Conservation (phyloP, 2,329 filamentous ascomycete genomes). For the Scytalidium sp. region DNA sequence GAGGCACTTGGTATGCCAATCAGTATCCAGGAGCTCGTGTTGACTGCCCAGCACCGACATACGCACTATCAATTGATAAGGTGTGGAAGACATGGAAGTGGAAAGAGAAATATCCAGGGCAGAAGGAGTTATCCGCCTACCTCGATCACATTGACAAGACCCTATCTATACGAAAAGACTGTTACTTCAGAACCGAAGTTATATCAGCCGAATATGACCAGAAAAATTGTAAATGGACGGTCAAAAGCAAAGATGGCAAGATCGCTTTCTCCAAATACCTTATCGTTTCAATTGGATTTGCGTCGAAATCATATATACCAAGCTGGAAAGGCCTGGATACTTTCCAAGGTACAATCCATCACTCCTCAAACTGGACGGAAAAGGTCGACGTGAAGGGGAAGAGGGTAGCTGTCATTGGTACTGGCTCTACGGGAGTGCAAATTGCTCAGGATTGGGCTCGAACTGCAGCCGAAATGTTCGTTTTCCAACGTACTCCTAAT, state of each 20-base stretch:
- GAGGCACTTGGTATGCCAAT: slow-evolving; percentile 42
- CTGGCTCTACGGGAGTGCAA: slow-evolving; percentile 50
- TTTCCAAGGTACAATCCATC: slow-evolving; percentile 47
- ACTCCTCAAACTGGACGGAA: slow-evolving; percentile 51
- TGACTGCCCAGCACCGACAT: no score
- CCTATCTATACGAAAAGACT: slow-evolving; percentile 38
- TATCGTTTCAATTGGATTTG: not conserved
- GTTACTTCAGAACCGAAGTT: slow-evolving; percentile 37
- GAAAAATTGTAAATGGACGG: slow-evolving; percentile 33
- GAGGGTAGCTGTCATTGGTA: slow-evolving; percentile 50
- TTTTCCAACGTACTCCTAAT: slow-evolving; percentile 7
- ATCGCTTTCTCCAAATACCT: slow-evolving; percentile 1
- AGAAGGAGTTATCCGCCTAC: slow-evolving; percentile 40
- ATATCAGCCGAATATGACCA: slow-evolving; percentile 22
- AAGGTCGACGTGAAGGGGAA: slow-evolving; percentile 44
- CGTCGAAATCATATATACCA: not conserved
- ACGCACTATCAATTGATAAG: no score
- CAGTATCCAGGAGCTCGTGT: slow-evolving; percentile 58
- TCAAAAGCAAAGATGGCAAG: slow-evolving; percentile 39
- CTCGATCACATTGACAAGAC: slow-evolving; percentile 43
- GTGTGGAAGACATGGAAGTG: no score
- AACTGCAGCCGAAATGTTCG: not conserved
- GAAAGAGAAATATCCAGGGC: slow-evolving; percentile 35
- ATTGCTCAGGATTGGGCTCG: slow-evolving; percentile 22
- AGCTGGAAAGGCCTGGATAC: slow-evolving; percentile 37